Percentiles rank a stretch among this genome's conserved stretches.
Conservation (phyloP, 1,284 basidiomycete species). For the Nidula niveotomentosa region DNA sequence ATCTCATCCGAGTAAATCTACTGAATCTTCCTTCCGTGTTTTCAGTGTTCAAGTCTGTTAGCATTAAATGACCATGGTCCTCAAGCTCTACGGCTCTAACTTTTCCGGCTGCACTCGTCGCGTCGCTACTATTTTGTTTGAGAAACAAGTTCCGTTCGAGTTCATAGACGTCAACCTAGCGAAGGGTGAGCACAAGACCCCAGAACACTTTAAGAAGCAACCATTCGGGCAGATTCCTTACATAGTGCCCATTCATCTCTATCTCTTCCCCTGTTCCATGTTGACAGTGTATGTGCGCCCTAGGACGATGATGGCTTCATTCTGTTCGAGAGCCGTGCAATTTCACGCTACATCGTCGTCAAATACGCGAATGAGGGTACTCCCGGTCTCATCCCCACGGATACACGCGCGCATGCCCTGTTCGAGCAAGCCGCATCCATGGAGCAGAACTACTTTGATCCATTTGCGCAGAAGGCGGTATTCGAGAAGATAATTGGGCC, state of each 20-base stretch:
- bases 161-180: constrained; percentile 37
- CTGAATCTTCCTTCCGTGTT: no score
- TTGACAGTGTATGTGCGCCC: background rate
- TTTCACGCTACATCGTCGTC: constrained; percentile 35
- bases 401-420: constrained; percentile 31
- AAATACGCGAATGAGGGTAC: constrained; percentile 35
- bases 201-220: constrained; percentile 42
- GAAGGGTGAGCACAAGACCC: constrained; percentile 41
- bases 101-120: constrained; percentile 39
- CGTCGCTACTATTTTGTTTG: constrained; percentile 42
- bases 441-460: constrained; percentile 51
- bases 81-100: constrained; percentile 42
- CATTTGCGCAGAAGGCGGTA: constrained; percentile 32
- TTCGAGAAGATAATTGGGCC: constrained; percentile 48
- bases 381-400: constrained; percentile 25
- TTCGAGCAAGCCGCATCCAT: constrained; percentile 56
- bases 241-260: constrained; percentile 30
- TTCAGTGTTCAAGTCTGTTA: no score
- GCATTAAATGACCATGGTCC: constrained; percentile 31
- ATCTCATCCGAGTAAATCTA: no score
- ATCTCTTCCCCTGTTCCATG: background rate
- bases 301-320: constrained; percentile 41
- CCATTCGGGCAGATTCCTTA: constrained; percentile 67
- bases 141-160: constrained; percentile 50
- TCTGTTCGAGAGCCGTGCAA: constrained; percentile 46